phyloP scores from a whole-genome alignment of 306 rosid genomes.

The Pyrus betulifolia region DNA sequence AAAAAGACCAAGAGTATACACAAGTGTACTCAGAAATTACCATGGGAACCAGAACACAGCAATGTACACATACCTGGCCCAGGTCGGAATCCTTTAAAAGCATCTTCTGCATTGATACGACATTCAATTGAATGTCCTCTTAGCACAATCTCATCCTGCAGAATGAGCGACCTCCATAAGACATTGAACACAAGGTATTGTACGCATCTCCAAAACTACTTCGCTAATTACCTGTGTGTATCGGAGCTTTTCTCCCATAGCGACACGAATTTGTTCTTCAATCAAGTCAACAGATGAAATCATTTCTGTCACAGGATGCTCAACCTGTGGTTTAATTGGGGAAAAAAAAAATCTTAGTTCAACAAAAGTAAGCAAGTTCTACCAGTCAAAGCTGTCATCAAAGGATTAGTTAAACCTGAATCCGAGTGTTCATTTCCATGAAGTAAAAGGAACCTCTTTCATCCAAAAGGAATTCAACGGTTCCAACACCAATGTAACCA shows the following conservation, averaged over 20 bases:
- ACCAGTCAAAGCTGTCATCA: neutral
- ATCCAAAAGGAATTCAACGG: slow-evolving; percentile 91
- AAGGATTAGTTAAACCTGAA: slow-evolving; percentile 59
- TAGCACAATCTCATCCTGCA: slow-evolving; percentile 88
- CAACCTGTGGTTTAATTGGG: slow-evolving; percentile 52
- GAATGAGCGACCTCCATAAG: slow-evolving; percentile 11
- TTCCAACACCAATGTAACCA: slow-evolving; percentile 94
- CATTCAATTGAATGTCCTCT: slow-evolving; percentile 98
- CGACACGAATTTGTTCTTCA: slow-evolving; percentile 94
- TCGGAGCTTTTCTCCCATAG: slow-evolving; percentile 84
- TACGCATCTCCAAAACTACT: slow-evolving; percentile 7
- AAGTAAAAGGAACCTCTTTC: slow-evolving; percentile 99
- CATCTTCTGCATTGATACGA: slow-evolving; percentile 97
- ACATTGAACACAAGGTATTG: slow-evolving; percentile 6
- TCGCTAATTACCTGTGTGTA: slow-evolving; percentile 58
- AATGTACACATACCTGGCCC: slow-evolving; percentile 69
- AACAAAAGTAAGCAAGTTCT: neutral
- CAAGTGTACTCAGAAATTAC: neutral
- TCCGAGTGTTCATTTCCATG: slow-evolving; percentile 99
- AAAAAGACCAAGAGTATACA: neutral
- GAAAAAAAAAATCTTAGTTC: neutral
- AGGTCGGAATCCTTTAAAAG: slow-evolving; percentile 91
- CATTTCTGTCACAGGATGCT: slow-evolving; percentile 99
- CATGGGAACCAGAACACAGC: neutral
- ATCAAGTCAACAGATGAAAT: slow-evolving; percentile 92